Percentiles rank a stretch among this genome's conserved stretches.
These are phyloP conservation scores for Penstemon barbatus DNA, from an alignment of 257 asterid genomes.

Conservation along the genomic window DNA sequence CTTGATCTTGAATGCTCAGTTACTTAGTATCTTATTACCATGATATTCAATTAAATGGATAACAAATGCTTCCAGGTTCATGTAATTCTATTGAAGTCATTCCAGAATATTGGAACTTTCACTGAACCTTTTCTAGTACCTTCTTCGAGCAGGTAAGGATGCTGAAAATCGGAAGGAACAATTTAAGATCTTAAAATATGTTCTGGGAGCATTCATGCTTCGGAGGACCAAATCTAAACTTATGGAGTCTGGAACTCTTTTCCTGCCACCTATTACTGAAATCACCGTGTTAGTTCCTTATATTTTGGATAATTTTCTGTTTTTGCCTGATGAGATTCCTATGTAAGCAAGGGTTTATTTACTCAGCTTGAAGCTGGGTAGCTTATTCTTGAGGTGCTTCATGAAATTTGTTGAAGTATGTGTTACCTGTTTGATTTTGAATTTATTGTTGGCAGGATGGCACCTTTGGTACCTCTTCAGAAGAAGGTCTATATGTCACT, in stretches of 20 bases:
- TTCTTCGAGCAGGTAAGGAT: constrained; percentile 50
- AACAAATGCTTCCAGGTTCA: not conserved
- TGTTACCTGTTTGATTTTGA: constrained; percentile 25
- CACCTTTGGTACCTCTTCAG: constrained; percentile 76
- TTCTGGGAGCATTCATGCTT: constrained; percentile 91
- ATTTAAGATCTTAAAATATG: constrained; percentile 60
- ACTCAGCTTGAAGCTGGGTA: constrained; percentile 24
- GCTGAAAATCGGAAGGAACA: constrained; percentile 58
- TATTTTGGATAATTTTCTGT: constrained; percentile 11
- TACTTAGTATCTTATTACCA: not conserved
- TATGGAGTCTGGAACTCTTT: constrained; percentile 68
- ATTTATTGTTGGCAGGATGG: constrained; percentile 60
- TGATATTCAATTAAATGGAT: constrained; percentile 13
- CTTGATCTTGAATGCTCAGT: constrained; percentile 5
- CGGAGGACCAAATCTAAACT: constrained; percentile 91
- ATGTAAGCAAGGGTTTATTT: constrained; percentile 12
- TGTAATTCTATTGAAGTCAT: constrained; percentile 16
- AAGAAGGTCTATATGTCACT: constrained; percentile 81
- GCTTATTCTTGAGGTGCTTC: not conserved
- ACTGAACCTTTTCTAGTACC: constrained; percentile 19
- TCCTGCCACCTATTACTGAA: constrained; percentile 85
- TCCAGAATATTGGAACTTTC: constrained; percentile 11
- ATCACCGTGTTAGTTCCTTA: constrained; percentile 76
- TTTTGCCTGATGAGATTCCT: constrained; percentile 21
- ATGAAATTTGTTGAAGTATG: not conserved